phyloP scores from a whole-genome alignment of 192 early-diverging fungal species.

The Coemansia sp. region DNA sequence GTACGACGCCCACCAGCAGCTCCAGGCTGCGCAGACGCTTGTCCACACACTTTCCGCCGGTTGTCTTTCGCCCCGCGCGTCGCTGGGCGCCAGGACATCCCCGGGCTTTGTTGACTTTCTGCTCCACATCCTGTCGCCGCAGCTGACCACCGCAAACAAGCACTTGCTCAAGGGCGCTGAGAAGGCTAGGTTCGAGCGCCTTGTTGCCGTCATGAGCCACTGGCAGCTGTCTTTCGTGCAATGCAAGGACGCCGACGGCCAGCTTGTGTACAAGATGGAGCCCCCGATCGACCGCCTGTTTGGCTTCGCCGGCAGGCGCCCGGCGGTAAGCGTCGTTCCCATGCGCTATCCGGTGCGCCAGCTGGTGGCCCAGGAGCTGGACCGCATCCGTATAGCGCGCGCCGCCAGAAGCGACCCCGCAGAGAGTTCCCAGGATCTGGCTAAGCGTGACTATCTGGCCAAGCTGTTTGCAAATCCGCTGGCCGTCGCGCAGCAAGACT shows the following conservation, averaged over 20 bases:
- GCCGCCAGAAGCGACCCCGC: not conserved
- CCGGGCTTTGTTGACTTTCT: slow-evolving; percentile 70
- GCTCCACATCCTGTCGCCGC: slow-evolving; percentile 75
- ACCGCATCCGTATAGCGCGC: slow-evolving; percentile 16
- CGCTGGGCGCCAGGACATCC: slow-evolving; percentile 46
- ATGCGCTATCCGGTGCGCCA: slow-evolving; percentile 79
- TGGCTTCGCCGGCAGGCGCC: slow-evolving; percentile 19
- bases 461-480: slow-evolving; percentile 38
- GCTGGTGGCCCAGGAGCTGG: slow-evolving; percentile 79
- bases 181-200: slow-evolving; percentile 14
- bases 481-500: slow-evolving; percentile 1
- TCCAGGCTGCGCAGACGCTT: slow-evolving; percentile 62
- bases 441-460: slow-evolving; percentile 29
- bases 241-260: slow-evolving; percentile 26
- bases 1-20: slow-evolving; percentile 63
- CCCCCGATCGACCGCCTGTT: slow-evolving; percentile 67
- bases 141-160: slow-evolving; percentile 66
- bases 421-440: slow-evolving; percentile 14
- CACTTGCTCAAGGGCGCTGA: slow-evolving; percentile 45
- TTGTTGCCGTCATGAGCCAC: slow-evolving; percentile 38
- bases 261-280: slow-evolving; percentile 61
- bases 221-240: slow-evolving; percentile 42
- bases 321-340: slow-evolving; percentile 41
- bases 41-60: slow-evolving; percentile 48
- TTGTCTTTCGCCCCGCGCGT: slow-evolving; percentile 54